These are phyloP conservation scores for Mycena albidolilacea DNA, from an alignment of 768 basidiomycete species.

Conservation along the genomic window DNA sequence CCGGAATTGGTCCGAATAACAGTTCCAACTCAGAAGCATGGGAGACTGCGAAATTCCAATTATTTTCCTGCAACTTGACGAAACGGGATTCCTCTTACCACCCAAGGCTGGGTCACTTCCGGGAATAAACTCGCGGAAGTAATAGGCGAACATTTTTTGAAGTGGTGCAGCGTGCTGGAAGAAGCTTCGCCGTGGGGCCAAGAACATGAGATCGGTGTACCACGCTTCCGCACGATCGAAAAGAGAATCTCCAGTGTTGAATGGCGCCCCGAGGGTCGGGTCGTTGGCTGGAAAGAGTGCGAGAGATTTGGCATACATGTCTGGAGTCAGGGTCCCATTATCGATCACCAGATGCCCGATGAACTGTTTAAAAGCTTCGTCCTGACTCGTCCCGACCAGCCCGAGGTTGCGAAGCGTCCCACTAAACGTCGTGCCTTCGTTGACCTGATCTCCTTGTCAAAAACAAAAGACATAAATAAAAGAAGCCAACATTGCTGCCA, in stretches of 20 bases:
- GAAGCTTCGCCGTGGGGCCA: slow-evolving; percentile 65
- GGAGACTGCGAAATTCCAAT: slow-evolving; percentile 51
- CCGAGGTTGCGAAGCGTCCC: slow-evolving; percentile 53
- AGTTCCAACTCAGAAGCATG: slow-evolving; percentile 67
- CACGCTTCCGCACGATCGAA: slow-evolving; percentile 71
- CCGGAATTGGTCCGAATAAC: slow-evolving; percentile 64
- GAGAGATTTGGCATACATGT: slow-evolving; percentile 56
- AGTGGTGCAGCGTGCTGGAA: slow-evolving; percentile 61
- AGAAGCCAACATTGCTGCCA: slow-evolving; percentile 66
- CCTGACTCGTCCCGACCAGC: slow-evolving; percentile 57
- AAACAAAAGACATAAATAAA: slow-evolving; percentile 21
- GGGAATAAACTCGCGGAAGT: slow-evolving; percentile 71
- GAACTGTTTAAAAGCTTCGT: slow-evolving; percentile 61
- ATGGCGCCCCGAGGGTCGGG: slow-evolving; percentile 61
- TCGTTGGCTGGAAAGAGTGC: slow-evolving; percentile 65
- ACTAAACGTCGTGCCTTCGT: slow-evolving; percentile 68
- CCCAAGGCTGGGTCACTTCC: slow-evolving; percentile 64
- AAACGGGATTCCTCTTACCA: slow-evolving; percentile 50
- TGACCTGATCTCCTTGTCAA: slow-evolving; percentile 52
- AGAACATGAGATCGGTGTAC: slow-evolving; percentile 74
- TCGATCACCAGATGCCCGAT: slow-evolving; percentile 65
- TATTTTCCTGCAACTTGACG: neutral
- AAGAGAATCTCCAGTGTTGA: slow-evolving; percentile 72
- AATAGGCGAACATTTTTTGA: slow-evolving; percentile 68
- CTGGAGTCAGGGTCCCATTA: slow-evolving; percentile 61